phyloP scores from a whole-genome alignment of 345 rosid species.

The Populus nigra region DNA sequence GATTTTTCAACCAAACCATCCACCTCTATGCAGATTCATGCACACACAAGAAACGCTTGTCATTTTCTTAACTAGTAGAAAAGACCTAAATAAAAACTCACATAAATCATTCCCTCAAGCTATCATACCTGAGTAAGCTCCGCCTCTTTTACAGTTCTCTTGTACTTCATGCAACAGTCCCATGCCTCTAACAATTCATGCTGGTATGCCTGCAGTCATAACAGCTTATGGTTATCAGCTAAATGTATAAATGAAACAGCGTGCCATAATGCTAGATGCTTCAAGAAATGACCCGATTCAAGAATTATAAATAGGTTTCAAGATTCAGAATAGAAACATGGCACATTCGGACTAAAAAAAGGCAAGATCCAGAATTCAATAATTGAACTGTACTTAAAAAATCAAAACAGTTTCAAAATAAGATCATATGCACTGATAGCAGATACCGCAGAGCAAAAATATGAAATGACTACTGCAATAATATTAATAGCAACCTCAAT shows the following conservation, averaged over 20 bases:
- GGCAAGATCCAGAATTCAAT: neutral
- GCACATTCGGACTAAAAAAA: neutral
- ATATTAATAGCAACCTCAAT: constrained; percentile 60
- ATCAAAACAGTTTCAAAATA: constrained; percentile 1
- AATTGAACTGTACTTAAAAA: neutral
- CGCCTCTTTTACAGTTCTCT: constrained; percentile 85
- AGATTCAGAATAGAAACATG: neutral
- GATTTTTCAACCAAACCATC: neutral
- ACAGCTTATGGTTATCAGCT: neutral
- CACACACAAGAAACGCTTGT: neutral
- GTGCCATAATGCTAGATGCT: neutral
- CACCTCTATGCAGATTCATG: neutral
- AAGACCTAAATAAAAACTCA: neutral
- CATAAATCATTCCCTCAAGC: neutral
- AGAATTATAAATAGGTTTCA: neutral
- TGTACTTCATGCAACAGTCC: constrained; percentile 89
- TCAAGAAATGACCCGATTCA: neutral
- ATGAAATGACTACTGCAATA: neutral
- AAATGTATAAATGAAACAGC: neutral
- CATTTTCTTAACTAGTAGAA: neutral
- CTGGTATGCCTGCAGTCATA: constrained; percentile 66
- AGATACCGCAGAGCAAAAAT: neutral
- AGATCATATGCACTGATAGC: neutral
- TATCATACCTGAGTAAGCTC: constrained; percentile 85
- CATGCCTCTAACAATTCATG: constrained; percentile 83